Base-by-base conservation (phyloP, 1,284 basidiomycete species). In the Irpex sp. region DNA sequence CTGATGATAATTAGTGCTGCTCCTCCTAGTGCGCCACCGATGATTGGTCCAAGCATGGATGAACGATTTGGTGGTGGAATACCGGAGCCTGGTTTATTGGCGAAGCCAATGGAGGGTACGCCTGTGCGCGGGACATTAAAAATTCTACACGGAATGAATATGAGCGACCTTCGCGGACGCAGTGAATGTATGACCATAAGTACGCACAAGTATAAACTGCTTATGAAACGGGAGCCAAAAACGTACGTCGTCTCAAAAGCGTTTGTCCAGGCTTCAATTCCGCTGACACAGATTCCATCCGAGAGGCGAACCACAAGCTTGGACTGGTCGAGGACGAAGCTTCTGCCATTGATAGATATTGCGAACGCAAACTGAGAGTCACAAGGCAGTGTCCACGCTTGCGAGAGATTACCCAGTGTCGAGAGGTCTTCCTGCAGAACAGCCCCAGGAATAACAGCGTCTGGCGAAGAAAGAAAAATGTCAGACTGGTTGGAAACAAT, bases 151-250 rank as follows among this genome's bases (percentile, higher is more conserved):
- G 44, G 38, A 9, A 47, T 26, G n/a, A 26, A 15, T 9, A 9
- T 44, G 40, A 44, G 40, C 15, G 40, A 44, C 2, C 11, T 11
- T 44, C 40, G 15, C 8, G 4, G 11, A 44, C 21, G 21, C 21
- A 26, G 21, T 26, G 21, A 26, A 26, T 26, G 21, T 26, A 26
- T 26, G 21, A 26, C 21, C 21, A 26, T 26, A 26, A 36, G 5
- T 6, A 75, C 78, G 62, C 65, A 81, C 80, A 80, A 51, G 67
- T 81, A 81, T 21, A 79, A 64, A 17, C 70, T 69, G 49, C 73
- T 75, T 57, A 80, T 72, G 67, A 80, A 79, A 19, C 68, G 72
- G 6, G 76, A 70, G 47, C 80, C 80, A 51, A 82, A 69, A 9
- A 81, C 66, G 63, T 77, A 80, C 57, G 72, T 69, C 8, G 70